phyloP scores from a whole-genome alignment of 371 early-diverging fungal genomes.

The Gilbertella persicaria region DNA sequence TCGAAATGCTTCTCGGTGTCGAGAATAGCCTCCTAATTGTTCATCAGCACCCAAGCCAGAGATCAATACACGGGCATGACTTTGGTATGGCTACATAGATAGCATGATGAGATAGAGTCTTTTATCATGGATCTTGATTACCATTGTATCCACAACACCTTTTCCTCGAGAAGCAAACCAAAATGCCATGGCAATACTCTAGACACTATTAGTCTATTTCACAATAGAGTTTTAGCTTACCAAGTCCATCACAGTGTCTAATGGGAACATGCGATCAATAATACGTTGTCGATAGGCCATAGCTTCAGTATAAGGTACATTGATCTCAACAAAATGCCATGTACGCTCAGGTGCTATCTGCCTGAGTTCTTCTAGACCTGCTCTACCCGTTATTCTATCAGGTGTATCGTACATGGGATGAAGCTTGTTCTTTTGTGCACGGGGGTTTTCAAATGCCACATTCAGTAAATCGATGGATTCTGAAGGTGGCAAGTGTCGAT shows the following conservation, averaged over 20 bases:
- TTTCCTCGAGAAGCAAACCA: constrained; percentile 93
- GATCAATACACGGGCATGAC: constrained; percentile 77
- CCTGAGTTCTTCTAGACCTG: constrained; percentile 65
- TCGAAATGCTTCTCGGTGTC: constrained; percentile 79
- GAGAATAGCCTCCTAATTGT: constrained; percentile 90
- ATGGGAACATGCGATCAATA: constrained; percentile 74
- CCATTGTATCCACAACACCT: constrained; percentile 33
- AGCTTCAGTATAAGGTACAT: constrained; percentile 81
- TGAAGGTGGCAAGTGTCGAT: constrained; percentile 63
- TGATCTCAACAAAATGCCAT: constrained; percentile 90
- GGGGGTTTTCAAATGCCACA: constrained; percentile 95
- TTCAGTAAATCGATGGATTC: constrained; percentile 93
- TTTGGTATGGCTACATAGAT: constrained; percentile 43
- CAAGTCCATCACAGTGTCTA: constrained; percentile 94
- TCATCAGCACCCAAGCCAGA: constrained; percentile 98
- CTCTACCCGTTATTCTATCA: constrained; percentile 83
- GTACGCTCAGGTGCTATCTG: constrained; percentile 64
- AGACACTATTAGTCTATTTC: neutral
- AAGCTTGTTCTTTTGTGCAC: constrained; percentile 26
- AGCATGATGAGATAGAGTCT: no score
- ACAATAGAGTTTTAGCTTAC: constrained; percentile 31
- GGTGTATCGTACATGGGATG: constrained; percentile 77
- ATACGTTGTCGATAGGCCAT: constrained; percentile 58
- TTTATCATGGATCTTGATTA: constrained; percentile 23
- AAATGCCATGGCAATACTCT: constrained; percentile 95